Conservation (phyloP, 2,329 filamentous ascomycete genomes). For the Cordyceps tenuipes region DNA sequence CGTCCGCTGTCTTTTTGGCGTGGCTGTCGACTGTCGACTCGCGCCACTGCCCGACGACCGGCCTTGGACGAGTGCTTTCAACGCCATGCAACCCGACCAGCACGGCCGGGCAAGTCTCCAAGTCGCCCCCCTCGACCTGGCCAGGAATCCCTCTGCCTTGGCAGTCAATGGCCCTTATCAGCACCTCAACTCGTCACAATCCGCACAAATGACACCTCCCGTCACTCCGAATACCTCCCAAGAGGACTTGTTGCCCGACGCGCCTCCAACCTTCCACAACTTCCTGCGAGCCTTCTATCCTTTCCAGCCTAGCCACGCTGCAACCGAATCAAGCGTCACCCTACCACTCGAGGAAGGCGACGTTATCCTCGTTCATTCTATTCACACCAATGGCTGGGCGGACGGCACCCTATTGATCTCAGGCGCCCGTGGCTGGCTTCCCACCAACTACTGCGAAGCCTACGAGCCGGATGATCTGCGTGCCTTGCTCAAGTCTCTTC, state of each 20-base stretch:
- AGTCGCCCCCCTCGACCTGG: constrained; percentile 50
- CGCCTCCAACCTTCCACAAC: constrained; percentile 73
- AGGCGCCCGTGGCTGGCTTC: constrained; percentile 86
- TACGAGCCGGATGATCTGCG: constrained; percentile 86
- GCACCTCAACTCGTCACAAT: constrained; percentile 30
- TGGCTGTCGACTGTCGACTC: constrained; percentile 10
- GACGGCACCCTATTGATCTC: constrained; percentile 85
- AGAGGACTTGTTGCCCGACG: constrained; percentile 43
- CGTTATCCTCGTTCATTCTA: constrained; percentile 86
- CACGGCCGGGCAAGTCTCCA: constrained; percentile 49
- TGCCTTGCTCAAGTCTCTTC: constrained; percentile 73
- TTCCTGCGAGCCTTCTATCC: constrained; percentile 92
- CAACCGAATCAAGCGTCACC: constrained; percentile 80
- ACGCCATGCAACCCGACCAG: constrained; percentile 23
- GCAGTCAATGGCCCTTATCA: constrained; percentile 23
- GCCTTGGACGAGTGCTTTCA: not conserved
- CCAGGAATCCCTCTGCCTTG: constrained; percentile 30
- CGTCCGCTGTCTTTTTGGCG: constrained; percentile 8
- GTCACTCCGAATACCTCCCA: constrained; percentile 62
- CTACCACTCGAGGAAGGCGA: constrained; percentile 84
- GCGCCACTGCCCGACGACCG: constrained; percentile 11
- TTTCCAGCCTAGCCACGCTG: constrained; percentile 71
- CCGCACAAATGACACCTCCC: constrained; percentile 67
- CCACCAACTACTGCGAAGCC: constrained; percentile 95
- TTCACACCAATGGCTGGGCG: constrained; percentile 97